phyloP scores from a whole-genome alignment of 2,329 filamentous ascomycete genomes.

The Lecanicillium sp. region DNA sequence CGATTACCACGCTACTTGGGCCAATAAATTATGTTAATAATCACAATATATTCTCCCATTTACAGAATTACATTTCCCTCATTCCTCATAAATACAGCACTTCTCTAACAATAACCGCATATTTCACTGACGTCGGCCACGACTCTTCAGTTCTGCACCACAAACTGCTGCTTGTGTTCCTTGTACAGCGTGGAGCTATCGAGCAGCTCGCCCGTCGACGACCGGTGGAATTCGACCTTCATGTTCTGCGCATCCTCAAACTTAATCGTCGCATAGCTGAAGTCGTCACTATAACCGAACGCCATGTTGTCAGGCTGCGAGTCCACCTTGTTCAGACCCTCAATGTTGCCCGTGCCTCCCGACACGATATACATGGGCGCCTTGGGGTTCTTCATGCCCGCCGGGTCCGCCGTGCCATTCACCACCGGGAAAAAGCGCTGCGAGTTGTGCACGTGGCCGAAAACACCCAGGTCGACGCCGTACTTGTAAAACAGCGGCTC shows the following conservation, averaged over 20 bases:
- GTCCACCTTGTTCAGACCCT: slow-evolving; percentile 21
- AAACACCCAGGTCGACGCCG: slow-evolving; percentile 6
- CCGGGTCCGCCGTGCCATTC: neutral
- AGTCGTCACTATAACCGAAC: slow-evolving; percentile 46
- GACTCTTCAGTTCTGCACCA: too few species aligned
- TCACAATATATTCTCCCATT: too few species aligned
- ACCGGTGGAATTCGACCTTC: slow-evolving; percentile 44
- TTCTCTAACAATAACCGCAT: too few species aligned
- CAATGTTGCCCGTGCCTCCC: slow-evolving; percentile 24
- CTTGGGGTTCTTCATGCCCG: neutral
- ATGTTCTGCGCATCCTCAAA: slow-evolving; percentile 40
- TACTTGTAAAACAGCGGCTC: slow-evolving; percentile 9
- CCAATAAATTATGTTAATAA: too few species aligned
- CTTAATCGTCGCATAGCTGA: slow-evolving; percentile 43
- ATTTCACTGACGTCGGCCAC: too few species aligned
- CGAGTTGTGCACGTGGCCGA: slow-evolving; percentile 6
- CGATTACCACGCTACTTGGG: too few species aligned
- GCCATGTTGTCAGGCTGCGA: slow-evolving; percentile 20
- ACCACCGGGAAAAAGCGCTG: neutral
- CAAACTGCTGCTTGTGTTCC: slow-evolving; percentile 38
- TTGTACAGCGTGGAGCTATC: slow-evolving; percentile 44
- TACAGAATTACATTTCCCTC: too few species aligned
- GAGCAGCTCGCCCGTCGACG: slow-evolving; percentile 39
- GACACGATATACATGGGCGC: slow-evolving; percentile 25
- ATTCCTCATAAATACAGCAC: too few species aligned